Conservation (phyloP, 2,329 filamentous ascomycete genomes). For the Trichothecium sympodiale region DNA sequence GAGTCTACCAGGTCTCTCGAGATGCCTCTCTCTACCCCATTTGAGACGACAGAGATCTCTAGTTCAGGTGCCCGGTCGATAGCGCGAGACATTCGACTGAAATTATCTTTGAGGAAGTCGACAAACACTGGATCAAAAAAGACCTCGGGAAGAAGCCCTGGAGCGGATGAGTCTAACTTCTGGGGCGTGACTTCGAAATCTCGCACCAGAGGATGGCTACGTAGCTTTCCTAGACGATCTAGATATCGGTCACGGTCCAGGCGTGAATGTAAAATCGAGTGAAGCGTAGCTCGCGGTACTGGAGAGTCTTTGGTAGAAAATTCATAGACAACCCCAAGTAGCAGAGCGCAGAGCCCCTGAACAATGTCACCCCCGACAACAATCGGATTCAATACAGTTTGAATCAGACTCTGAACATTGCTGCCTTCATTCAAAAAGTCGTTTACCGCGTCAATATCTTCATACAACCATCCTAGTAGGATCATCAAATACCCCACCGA, state of each 20-base stretch:
- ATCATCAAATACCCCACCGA: conserved; percentile 83
- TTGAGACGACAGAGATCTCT: conserved; percentile 70
- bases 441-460: conserved; percentile 83
- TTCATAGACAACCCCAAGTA: conserved; percentile 86
- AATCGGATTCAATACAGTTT: conserved; percentile 52
- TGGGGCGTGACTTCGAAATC: conserved; percentile 84
- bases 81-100: conserved; percentile 69
- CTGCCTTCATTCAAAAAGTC: conserved; percentile 89
- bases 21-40: conserved; percentile 77
- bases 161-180: conserved; percentile 38
- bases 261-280: conserved; percentile 63
- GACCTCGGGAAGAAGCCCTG: conserved; percentile 57
- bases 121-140: conserved; percentile 82
- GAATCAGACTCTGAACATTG: conserved; percentile 77
- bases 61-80: conserved; percentile 86
- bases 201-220: conserved; percentile 66
- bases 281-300: conserved; percentile 68
- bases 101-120: conserved; percentile 93
- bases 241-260: conserved; percentile 83
- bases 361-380: conserved; percentile 53
- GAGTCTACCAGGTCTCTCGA: conserved; percentile 90
- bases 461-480: conserved; percentile 80
- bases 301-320: conserved; percentile 97
- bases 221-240: conserved; percentile 65
- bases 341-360: conserved; percentile 71